These are phyloP conservation scores for Mortierella polycephala DNA, from an alignment of 371 early-diverging fungal species.

Conservation along the genomic window DNA sequence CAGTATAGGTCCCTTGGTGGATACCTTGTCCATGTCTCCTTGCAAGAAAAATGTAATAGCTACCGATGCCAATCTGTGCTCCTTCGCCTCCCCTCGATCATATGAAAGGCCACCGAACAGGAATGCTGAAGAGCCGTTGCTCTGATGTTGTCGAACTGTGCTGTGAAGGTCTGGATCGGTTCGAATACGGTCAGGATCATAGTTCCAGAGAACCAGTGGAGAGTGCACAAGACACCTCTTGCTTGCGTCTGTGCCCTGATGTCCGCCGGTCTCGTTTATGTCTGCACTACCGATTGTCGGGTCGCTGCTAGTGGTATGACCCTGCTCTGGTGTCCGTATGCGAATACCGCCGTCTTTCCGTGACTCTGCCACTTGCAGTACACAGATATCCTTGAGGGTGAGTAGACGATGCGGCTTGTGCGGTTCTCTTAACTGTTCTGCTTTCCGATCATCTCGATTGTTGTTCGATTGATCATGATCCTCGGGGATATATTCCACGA, in stretches of 20 bases:
- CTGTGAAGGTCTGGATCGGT: background rate
- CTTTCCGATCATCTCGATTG: background rate
- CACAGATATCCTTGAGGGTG: slow-evolving; percentile 25
- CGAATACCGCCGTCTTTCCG: background rate
- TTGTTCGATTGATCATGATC: slow-evolving; percentile 1
- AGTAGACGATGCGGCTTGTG: slow-evolving; percentile 8
- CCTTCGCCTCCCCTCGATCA: background rate
- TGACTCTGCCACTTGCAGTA: background rate
- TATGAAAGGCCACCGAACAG: slow-evolving; percentile 21
- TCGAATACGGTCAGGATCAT: slow-evolving; percentile 11
- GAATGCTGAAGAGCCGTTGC: background rate
- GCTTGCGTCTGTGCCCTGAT: background rate
- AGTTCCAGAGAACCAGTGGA: slow-evolving; percentile 63
- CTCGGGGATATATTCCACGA: slow-evolving; percentile 22
- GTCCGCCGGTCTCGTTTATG: background rate
- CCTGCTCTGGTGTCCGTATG: background rate
- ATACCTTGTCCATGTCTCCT: slow-evolving; percentile 20
- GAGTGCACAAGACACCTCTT: slow-evolving; percentile 66
- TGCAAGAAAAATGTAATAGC: slow-evolving; percentile 37
- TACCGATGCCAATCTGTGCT: slow-evolving; percentile 17
- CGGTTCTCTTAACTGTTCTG: background rate
- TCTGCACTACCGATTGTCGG: background rate
- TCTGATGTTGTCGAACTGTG: background rate
- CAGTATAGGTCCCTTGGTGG: too few species aligned
- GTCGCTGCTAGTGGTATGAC: background rate